phyloP scores from a whole-genome alignment of 2,329 filamentous ascomycete species.

The Dactylellina cionopaga region DNA sequence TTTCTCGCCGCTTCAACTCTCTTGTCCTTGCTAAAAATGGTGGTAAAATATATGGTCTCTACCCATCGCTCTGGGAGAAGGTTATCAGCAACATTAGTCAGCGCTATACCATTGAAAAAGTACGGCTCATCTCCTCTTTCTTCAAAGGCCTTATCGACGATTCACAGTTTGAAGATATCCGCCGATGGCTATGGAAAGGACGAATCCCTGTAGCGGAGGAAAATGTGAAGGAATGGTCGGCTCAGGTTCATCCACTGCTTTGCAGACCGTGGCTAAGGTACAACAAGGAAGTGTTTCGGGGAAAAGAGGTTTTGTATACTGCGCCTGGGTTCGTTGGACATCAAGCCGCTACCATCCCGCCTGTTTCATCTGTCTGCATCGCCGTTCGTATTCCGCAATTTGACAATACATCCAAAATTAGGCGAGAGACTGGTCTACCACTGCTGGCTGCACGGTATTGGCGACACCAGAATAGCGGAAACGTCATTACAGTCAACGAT shows the following conservation, averaged over 20 bases:
- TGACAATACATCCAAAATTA: not conserved
- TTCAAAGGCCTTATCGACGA: not conserved
- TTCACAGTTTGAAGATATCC: not conserved
- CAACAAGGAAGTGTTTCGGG: not conserved
- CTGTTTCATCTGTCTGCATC: not conserved
- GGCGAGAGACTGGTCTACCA: not conserved
- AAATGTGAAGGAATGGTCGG: not conserved
- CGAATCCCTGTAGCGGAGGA: not conserved
- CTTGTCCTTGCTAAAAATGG: not conserved
- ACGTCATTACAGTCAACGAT: conserved; percentile 1
- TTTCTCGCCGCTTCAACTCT: not conserved
- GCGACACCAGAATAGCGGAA: not conserved
- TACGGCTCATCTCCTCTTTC: not conserved
- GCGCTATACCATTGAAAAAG: not conserved
- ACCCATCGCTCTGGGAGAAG: conserved; percentile 6
- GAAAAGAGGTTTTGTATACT: not conserved
- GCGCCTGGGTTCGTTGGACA: not conserved
- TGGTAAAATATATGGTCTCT: not conserved
- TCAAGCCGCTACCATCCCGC: conserved; percentile 1
- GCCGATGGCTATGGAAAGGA: not conserved
- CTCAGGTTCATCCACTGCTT: not conserved
- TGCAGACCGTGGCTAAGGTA: not conserved
- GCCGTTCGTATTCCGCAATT: not conserved
- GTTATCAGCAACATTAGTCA: not conserved
- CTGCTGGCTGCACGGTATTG: not conserved